Percentiles rank a stretch among this genome's conserved stretches.
phyloP scores from a whole-genome alignment of 192 early-diverging fungal species.

The Backusella morwellensis region DNA sequence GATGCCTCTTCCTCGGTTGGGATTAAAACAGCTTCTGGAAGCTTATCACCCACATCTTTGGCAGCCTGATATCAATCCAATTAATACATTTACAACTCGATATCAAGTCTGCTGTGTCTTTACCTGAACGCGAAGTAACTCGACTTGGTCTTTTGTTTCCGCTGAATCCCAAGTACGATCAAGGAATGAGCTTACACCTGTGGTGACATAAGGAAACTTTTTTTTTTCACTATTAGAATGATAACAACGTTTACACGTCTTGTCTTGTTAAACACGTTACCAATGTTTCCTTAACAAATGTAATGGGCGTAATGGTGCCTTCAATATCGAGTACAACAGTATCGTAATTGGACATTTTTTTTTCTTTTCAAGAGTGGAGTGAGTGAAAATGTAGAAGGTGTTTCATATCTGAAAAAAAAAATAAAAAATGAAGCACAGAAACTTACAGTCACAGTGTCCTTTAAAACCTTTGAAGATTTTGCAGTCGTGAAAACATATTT shows the following conservation, averaged over 20 bases:
- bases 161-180: slow-evolving; percentile 44
- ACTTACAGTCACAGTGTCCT: background rate
- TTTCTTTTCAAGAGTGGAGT: background rate
- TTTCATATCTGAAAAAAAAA: background rate
- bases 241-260: background rate
- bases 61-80: slow-evolving; percentile 34
- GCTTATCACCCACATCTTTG: slow-evolving; percentile 43
- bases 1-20: slow-evolving; percentile 38
- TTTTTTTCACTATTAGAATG: background rate
- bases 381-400: background rate
- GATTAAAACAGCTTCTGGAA: slow-evolving; percentile 42
- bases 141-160: slow-evolving; percentile 43
- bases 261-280: slow-evolving; percentile 25
- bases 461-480: background rate
- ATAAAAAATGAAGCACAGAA: background rate
- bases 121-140: slow-evolving; percentile 53
- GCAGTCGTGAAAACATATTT: too few relatives aligned
- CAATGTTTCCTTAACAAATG: slow-evolving; percentile 92
- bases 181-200: slow-evolving; percentile 67
- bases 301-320: slow-evolving; percentile 95
- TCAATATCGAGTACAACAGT: slow-evolving; percentile 85
- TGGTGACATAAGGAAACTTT: slow-evolving; percentile 83
- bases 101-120: background rate
- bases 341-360: slow-evolving; percentile 37
- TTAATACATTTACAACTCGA: background rate